phyloP scores from a whole-genome alignment of 352 stramenopile genomes.

The Aphanomyces astaci region DNA sequence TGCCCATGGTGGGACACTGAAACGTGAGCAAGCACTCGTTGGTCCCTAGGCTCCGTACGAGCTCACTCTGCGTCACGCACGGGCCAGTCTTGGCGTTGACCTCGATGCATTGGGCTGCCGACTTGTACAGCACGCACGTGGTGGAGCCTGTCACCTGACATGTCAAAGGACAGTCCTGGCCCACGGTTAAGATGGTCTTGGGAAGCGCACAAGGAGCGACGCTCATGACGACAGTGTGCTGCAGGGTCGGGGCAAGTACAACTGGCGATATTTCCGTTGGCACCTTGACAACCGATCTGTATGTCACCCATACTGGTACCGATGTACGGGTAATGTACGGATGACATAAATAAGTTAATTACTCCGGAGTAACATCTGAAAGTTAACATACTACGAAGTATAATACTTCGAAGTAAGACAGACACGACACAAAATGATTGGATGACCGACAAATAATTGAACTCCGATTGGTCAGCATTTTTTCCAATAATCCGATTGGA shows the following conservation, averaged over 20 bases:
- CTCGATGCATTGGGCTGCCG: background rate
- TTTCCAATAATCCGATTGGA: no score
- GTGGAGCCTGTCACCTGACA: background rate
- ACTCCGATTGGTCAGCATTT: no score
- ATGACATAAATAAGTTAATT: no score
- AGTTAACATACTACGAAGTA: no score
- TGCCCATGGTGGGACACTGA: background rate
- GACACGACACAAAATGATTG: no score
- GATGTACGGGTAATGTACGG: background rate
- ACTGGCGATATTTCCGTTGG: no score
- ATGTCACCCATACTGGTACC: background rate
- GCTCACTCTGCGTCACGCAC: background rate
- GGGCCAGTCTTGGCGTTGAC: background rate
- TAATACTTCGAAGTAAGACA: no score
- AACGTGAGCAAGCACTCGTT: conserved; percentile 11
- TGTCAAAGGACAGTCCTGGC: background rate
- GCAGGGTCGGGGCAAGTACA: no score
- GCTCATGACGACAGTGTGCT: background rate
- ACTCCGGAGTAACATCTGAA: no score
- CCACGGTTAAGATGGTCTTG: background rate
- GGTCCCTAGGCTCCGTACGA: background rate
- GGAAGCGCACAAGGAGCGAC: background rate
- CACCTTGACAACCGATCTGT: background rate
- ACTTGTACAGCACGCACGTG: background rate
- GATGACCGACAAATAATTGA: no score